These are phyloP conservation scores for Leccinum sublutescens DNA, from an alignment of 768 basidiomycete genomes.

Conservation along the genomic window DNA sequence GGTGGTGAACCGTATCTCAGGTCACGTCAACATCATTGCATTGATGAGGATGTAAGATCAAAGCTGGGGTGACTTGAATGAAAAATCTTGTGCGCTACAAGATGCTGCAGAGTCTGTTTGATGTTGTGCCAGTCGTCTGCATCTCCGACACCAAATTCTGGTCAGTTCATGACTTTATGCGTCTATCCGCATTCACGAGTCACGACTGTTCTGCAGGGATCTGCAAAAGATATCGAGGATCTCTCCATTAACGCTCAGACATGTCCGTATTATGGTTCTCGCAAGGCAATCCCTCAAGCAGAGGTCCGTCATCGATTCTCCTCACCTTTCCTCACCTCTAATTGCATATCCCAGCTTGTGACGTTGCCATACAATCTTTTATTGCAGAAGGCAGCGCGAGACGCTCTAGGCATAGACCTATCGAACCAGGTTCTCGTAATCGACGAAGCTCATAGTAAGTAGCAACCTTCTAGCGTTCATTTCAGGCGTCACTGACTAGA, in stretches of 20 bases:
- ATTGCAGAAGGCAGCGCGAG: no score
- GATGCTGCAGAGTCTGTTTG: slow-evolving; percentile 44
- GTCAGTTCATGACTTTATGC: slow-evolving; percentile 35
- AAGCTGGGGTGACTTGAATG: slow-evolving; percentile 72
- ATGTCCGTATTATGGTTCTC: slow-evolving; percentile 89
- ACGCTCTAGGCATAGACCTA: no score
- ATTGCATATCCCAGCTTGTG: no score
- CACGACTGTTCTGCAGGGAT: slow-evolving; percentile 51
- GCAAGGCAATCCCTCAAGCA: slow-evolving; percentile 85
- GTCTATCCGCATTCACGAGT: neutral
- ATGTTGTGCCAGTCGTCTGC: slow-evolving; percentile 24
- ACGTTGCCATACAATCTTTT: no score
- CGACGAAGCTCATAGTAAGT: no score
- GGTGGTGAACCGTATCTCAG: no score
- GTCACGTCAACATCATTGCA: slow-evolving; percentile 44
- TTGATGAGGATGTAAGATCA: slow-evolving; percentile 74
- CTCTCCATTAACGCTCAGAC: slow-evolving; percentile 63
- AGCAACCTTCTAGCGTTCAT: no score
- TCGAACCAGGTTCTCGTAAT: no score
- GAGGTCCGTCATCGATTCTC: slow-evolving; percentile 51
- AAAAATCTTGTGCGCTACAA: slow-evolving; percentile 80
- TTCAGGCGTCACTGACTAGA: no score
- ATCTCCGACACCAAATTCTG: slow-evolving; percentile 85
- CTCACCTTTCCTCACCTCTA: no score
- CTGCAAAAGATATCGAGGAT: slow-evolving; percentile 93